Conservation (phyloP, 495 filamentous ascomycete species). For the Penicillium pulvis region DNA sequence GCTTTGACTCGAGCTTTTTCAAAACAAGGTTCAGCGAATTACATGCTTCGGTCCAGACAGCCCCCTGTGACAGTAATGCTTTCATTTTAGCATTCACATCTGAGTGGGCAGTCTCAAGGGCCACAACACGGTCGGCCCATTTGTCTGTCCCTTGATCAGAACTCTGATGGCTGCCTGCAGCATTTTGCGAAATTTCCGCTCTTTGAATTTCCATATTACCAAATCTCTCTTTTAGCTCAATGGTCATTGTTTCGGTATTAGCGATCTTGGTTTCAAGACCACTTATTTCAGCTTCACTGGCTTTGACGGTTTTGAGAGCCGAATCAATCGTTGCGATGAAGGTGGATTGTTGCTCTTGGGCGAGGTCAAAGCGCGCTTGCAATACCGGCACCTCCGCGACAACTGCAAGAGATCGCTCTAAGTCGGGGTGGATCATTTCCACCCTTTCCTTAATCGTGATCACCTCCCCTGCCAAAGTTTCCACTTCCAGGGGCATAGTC, state of each 20-base stretch:
- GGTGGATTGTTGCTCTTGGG: not conserved
- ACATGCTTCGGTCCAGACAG: not conserved
- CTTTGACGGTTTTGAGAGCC: not conserved
- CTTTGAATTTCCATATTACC: not conserved
- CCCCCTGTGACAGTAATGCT: not conserved
- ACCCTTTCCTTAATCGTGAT: not conserved
- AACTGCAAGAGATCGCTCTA: not conserved
- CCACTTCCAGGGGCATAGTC: not conserved
- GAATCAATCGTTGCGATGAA: not conserved
- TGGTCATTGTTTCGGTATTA: not conserved
- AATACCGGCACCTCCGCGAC: not conserved
- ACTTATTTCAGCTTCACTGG: not conserved
- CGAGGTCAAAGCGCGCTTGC: not conserved
- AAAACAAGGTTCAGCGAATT: not conserved
- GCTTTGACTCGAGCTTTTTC: constrained; percentile 4
- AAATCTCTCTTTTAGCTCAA: not conserved
- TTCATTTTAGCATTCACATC: not conserved
- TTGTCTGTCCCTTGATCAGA: not conserved
- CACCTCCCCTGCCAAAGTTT: not conserved
- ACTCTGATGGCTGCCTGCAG: not conserved
- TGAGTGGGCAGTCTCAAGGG: not conserved
- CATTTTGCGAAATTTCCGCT: not conserved
- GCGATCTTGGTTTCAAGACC: not conserved
- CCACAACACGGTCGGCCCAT: not conserved
- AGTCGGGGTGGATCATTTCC: not conserved